Percentiles rank a stretch among this genome's conserved stretches.
phyloP scores from a whole-genome alignment of 495 filamentous ascomycete species.

The Penicillium paradoxum region DNA sequence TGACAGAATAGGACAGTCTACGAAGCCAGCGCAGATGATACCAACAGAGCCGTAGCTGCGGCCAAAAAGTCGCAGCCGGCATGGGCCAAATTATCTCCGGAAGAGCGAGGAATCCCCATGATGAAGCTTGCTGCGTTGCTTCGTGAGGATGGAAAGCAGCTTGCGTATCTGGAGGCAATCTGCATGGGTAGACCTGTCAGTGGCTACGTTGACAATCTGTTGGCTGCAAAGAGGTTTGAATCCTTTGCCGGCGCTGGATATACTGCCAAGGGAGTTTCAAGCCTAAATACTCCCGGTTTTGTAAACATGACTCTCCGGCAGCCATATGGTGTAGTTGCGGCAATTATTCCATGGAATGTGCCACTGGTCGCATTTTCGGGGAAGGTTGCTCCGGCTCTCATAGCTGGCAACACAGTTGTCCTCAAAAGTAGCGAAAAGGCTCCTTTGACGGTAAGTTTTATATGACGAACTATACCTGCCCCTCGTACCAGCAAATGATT shows the following conservation, averaged over 20 bases:
- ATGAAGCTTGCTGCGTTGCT: slow-evolving; percentile 50
- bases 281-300: slow-evolving; percentile 53
- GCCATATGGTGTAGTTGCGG: slow-evolving; percentile 31
- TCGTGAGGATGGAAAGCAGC: slow-evolving; percentile 37
- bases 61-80: slow-evolving; percentile 51
- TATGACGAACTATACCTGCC: too few relatives aligned
- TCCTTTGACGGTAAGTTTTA: slow-evolving; percentile 42
- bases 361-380: slow-evolving; percentile 30
- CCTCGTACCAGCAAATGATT: too few relatives aligned
- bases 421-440: slow-evolving; percentile 55
- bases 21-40: slow-evolving; percentile 44
- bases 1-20: neutral
- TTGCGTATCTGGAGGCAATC: slow-evolving; percentile 44
- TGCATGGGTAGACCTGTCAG: slow-evolving; percentile 31
- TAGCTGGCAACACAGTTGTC: slow-evolving; percentile 53
- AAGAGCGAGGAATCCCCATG: slow-evolving; percentile 40
- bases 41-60: slow-evolving; percentile 53
- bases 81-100: slow-evolving; percentile 47
- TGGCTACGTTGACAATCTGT: slow-evolving; percentile 13
- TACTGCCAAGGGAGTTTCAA: slow-evolving; percentile 18
- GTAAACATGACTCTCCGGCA: slow-evolving; percentile 40
- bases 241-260: neutral
- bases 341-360: slow-evolving; percentile 35
- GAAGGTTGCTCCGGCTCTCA: slow-evolving; percentile 52
- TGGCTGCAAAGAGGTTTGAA: neutral